Base-by-base conservation (phyloP, 371 early-diverging fungal genomes). In the Actinomucor elegans region DNA sequence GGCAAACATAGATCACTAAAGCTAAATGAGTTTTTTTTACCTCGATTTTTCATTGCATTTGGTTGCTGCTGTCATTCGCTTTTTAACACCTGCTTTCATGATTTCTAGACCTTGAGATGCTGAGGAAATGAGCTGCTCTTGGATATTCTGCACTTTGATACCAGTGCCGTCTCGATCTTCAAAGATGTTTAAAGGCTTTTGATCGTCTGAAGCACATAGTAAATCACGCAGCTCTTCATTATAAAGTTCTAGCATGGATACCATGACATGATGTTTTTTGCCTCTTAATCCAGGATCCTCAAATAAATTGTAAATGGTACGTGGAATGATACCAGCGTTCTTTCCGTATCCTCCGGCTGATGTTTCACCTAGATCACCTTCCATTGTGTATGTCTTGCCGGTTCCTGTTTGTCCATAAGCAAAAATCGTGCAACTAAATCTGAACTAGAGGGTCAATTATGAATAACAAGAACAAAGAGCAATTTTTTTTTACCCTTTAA, bases 181-280 rank as follows among this genome's bases (percentile, higher is more conserved):
- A 57, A 71, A 91, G 26, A 90, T 85, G 32, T 81, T 82, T 6
- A 75, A 48, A 0, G 59, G 61, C 1, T 71, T 57, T 3, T 46
- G 59, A 12, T 77, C 69, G 40, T 82, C 78, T 21, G 68, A 62
- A 6, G 64, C 59, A 2, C 71, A 70, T 18, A 99, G 68, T 20
- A 99, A 75, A 72, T 99, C 99, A 24, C 87, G 83, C 44, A 99
- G 78, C 33, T 98, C 94, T 66, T 99, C 99, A 62, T 99, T 99
- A 79, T 99, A 99, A 21, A 99, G 83, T 71, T 99, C 99, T 28
- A 98, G 76, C 52, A 91, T 89, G 31, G 95, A 94, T 7, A 95
- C 83, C 23, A 83, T 83, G 5, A 92, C 93, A 3, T 88, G 79
- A 54, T 80, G 89, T 48, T 94, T 91, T 0, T 84, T 68, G 0